Base-by-base conservation (phyloP, 2,329 filamentous ascomycete genomes). In the Chrysoporthe cubensis region DNA sequence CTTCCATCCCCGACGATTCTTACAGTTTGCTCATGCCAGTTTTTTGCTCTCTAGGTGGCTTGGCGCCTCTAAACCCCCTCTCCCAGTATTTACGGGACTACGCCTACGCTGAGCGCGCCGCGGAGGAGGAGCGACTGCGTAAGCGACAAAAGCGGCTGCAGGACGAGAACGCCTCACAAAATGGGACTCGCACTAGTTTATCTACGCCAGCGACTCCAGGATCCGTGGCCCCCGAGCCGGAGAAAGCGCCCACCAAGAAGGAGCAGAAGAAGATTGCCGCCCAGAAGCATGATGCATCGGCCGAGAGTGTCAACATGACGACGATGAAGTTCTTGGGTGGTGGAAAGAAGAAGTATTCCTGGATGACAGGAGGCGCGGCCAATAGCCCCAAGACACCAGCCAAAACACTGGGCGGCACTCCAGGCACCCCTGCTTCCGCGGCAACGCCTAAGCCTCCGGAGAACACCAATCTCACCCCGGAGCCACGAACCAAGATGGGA, bases 241-340 rank as follows among this genome's bases (percentile, higher is more conserved):
- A 87, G 71, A 95, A 94, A 77, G 85, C 88, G 3, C 85, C 92
- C 63, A 91, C 91, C 4, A 97, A 97, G 84, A 97, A 97, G 80
- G 94, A 97, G 77, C 85, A 84, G 69, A 88, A 91, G 76, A 93
- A 90, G 78, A 91, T 90, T 71, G 85, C 91, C 72, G 90, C 93
- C 69, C 92, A 91, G 73, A 87, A 90, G 32, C 91, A 89, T 0
- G 93, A 96, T 75, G 91, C 91, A 21, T 90, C 90, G 68, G 93
- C 95, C 71, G 88, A 90, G 32, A 91, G 90, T 71, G 93, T 95
- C 37, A 97, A 97, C 76, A 85, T 89, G 66, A 97, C 94, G 0
- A 92, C 86, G 1, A 85, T 94, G 56, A 90, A 91, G 66, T 84
- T 86, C 73, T 85, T 87, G 76, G 87, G 87, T 4, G 79, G 80